phyloP scores from a whole-genome alignment of 805 yeast species.

The Candida gorgasii region DNA sequence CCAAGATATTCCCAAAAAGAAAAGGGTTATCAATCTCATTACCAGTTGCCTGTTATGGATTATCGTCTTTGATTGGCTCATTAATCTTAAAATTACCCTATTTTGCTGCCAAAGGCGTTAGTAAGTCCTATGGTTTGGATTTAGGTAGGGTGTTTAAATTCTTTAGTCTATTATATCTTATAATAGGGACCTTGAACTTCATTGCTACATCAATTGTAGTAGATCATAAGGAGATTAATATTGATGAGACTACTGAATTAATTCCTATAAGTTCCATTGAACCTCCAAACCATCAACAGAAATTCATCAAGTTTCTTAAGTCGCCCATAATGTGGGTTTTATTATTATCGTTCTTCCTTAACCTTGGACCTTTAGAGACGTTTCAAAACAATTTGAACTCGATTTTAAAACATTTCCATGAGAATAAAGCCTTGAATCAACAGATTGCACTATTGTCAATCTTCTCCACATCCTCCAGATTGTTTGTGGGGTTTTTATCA shows the following conservation, averaged over 20 bases:
- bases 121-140: conserved; percentile 37
- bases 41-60: conserved; percentile 87
- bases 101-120: too few relatives aligned
- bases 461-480: conserved; percentile 69
- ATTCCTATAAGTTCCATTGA: conserved; percentile 37
- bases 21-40: conserved; percentile 82
- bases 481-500: conserved; percentile 64
- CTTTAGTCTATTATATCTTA: conserved; percentile 53
- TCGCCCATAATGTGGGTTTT: conserved; percentile 66
- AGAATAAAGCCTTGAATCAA: conserved; percentile 26
- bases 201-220: conserved; percentile 64
- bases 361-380: conserved; percentile 84
- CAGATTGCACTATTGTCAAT: conserved; percentile 65
- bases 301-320: conserved; percentile 40
- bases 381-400: conserved; percentile 83
- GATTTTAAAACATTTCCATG: conserved; percentile 45
- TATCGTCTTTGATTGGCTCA: conserved; percentile 75
- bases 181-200: conserved; percentile 62
- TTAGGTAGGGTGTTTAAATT: conserved; percentile 52
- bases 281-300: conserved; percentile 29
- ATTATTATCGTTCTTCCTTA: conserved; percentile 61
- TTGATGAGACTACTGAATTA: conserved; percentile 24
- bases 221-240: conserved; percentile 31
- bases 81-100: conserved; percentile 50
- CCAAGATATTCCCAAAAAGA: conserved; percentile 74